Base-by-base conservation (phyloP, 305 asterid species). In the Fraxinus floribunda region DNA sequence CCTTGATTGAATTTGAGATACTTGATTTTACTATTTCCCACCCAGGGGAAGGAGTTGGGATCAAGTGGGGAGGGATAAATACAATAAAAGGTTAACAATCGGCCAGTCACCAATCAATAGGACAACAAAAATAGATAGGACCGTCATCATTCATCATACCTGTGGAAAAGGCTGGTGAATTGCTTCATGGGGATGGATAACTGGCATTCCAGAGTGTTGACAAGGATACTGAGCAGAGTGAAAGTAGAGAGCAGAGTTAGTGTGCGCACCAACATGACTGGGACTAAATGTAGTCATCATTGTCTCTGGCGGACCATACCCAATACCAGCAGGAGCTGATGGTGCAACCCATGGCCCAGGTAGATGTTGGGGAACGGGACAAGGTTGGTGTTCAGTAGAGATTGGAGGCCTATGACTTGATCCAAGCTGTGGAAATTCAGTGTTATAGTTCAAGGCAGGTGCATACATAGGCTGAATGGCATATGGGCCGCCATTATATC, bases 371-470 rank as follows among this genome's bases (percentile, higher is more conserved):
- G 97, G 94, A 85, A 89, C 90, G 78, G 97, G 93, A 70, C 85
- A 92, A 8, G 91, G 91, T 80, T 91, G 98, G 86, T 90, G 97
- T 79, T 96, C 98, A 22, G 93, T 77, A 34, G 97, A 86, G 71
- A 94, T 87, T 49, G 91, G 91, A 78, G 94, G 91, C 87, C 86
- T 86, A 76, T 91, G 97, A 80, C 88, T 88, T 38, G 97, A 46
- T 64, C 96, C 97, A 88, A 97, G 97, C 89, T 95, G 99, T 34
- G 99, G 99, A 79, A 97, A 97, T 83, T 97, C 99, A 2, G 98
- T 89, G 80, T 92, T 95, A 89, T 97, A 97, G 90, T 87, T 97
- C 64, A 97, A 8, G 60, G 97, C 94, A 89, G 99, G 98, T 71
- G 99, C 90, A 84, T 93, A 97, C 98, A 97, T 91, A 60, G 98